Evolutionary conservation across 2,329 filamentous ascomycete genomes (phyloP).

Genomic region (Chlorencoelia australis): DNA sequence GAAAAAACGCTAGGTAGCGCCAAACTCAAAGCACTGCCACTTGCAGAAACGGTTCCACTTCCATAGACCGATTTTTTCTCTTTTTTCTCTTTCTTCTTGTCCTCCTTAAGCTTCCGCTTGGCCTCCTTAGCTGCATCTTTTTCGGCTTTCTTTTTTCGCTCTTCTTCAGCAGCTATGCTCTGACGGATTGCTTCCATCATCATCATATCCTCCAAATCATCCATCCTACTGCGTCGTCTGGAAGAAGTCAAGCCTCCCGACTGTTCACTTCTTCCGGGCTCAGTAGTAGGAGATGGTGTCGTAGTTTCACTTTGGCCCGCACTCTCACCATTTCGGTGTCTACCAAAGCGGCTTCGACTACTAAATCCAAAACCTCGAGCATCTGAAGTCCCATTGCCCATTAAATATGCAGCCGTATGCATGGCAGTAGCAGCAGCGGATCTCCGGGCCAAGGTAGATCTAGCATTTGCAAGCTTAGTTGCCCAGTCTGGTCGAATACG

Average conservation of each 20-base stretch:
- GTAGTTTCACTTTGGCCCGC: constrained; percentile 24
- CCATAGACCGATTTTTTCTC: constrained; percentile 48
- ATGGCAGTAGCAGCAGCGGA: constrained; percentile 77
- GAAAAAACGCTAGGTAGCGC: constrained; percentile 32
- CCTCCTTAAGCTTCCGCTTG: constrained; percentile 77
- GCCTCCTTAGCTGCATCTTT: constrained; percentile 68
- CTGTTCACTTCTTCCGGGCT: constrained; percentile 20
- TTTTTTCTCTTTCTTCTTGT: constrained; percentile 50
- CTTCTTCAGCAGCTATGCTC: constrained; percentile 86
- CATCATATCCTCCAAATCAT: constrained; percentile 96
- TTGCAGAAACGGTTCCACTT: constrained; percentile 39
- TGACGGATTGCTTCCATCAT: constrained; percentile 92
- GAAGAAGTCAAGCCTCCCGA: constrained; percentile 20
- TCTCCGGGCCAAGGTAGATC: constrained; percentile 73
- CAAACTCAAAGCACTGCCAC: constrained; percentile 55
- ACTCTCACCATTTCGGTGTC: constrained; percentile 22
- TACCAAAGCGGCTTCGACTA: constrained; percentile 21
- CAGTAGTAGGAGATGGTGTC: constrained; percentile 19
- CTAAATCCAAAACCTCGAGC: constrained; percentile 24
- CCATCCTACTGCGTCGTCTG: constrained; percentile 49
- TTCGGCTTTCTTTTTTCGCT: constrained; percentile 76
- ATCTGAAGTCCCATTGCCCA: constrained; percentile 44
- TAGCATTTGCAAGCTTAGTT: constrained; percentile 74
- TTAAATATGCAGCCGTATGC: constrained; percentile 43
- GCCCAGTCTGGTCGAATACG: constrained; percentile 90